Percentiles rank a stretch among this genome's conserved stretches.
Evolutionary conservation across 768 basidiomycete species (phyloP).

Genomic region (Tylopilus rubrobrunneus): DNA sequence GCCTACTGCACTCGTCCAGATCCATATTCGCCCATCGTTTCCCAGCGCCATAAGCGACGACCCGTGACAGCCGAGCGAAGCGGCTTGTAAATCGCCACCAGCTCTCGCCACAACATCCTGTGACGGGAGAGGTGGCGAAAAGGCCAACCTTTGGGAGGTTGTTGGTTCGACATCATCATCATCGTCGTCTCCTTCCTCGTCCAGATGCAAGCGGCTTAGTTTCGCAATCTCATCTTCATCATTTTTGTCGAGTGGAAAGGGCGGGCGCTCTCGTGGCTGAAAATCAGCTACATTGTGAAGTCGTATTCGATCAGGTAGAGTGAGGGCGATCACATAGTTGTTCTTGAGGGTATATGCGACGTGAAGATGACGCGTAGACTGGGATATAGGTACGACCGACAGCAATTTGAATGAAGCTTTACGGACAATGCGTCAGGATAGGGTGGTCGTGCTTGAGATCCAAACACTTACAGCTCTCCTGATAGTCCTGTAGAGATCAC

Average conservation of each 20-base stretch:
- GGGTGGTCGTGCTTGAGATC: background rate
- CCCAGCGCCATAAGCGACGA: slow-evolving; percentile 21
- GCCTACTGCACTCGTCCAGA: slow-evolving; percentile 23
- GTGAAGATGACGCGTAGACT: slow-evolving; percentile 34
- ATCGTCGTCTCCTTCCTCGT: slow-evolving; percentile 26
- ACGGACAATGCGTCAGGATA: slow-evolving; percentile 4
- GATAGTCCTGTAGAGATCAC: slow-evolving; percentile 55
- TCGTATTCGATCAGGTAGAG: slow-evolving; percentile 38
- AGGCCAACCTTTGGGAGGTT: background rate
- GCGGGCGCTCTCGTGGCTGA: slow-evolving; percentile 38
- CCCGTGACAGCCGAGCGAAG: slow-evolving; percentile 43
- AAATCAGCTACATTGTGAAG: slow-evolving; percentile 48
- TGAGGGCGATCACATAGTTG: slow-evolving; percentile 52
- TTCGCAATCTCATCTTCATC: slow-evolving; percentile 20
- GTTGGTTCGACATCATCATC: slow-evolving; percentile 9
- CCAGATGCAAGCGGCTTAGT: slow-evolving; percentile 23
- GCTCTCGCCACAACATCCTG: slow-evolving; percentile 23
- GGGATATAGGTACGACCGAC: slow-evolving; percentile 45
- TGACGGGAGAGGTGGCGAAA: slow-evolving; percentile 16
- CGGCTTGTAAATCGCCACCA: slow-evolving; percentile 33
- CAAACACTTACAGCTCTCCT: slow-evolving; percentile 59
- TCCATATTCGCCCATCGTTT: slow-evolving; percentile 21
- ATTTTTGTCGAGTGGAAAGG: slow-evolving; percentile 37
- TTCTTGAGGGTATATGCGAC: slow-evolving; percentile 42
- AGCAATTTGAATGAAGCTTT: slow-evolving; percentile 66